Percentiles rank a stretch among this genome's conserved stretches.
These are phyloP conservation scores for Claviceps quebecensis DNA, from an alignment of 2,329 filamentous ascomycete genomes.

Conservation along the genomic window DNA sequence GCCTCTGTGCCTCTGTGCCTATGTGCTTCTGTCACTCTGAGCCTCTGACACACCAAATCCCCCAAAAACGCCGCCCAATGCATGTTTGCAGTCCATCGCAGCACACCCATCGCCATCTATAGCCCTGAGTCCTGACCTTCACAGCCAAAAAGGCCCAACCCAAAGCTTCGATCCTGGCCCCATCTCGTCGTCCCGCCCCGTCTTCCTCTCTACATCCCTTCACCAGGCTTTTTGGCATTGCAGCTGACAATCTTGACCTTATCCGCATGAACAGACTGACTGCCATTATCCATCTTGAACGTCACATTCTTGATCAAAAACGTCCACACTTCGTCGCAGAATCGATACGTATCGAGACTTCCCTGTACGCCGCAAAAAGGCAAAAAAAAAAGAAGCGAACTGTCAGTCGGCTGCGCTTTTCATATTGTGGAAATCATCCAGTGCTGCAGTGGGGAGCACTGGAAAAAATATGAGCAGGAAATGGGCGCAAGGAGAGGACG, in stretches of 20 bases:
- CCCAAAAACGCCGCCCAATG: slow-evolving; percentile 10
- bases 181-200: not conserved
- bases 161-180: not conserved
- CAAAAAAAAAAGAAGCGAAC: not conserved
- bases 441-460: not conserved
- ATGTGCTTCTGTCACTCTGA: too few relatives aligned
- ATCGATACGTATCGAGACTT: slow-evolving; percentile 93
- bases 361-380: slow-evolving; percentile 40
- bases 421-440: not conserved
- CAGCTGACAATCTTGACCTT: slow-evolving; percentile 98
- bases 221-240: slow-evolving; percentile 62
- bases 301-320: slow-evolving; percentile 97
- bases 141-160: not conserved
- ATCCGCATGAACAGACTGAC: slow-evolving; percentile 62
- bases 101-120: not conserved
- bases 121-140: not conserved
- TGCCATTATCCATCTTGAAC: slow-evolving; percentile 88
- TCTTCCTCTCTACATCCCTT: slow-evolving; percentile 13
- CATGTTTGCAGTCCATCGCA: not conserved
- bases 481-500: slow-evolving; percentile 4
- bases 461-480: too few relatives aligned
- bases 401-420: not conserved
- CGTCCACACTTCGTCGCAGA: slow-evolving; percentile 99
- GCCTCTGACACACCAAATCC: not conserved
- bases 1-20: too few relatives aligned